Conservation (phyloP, 2,329 filamentous ascomycete genomes). For the Aurifilum marmelostoma region DNA sequence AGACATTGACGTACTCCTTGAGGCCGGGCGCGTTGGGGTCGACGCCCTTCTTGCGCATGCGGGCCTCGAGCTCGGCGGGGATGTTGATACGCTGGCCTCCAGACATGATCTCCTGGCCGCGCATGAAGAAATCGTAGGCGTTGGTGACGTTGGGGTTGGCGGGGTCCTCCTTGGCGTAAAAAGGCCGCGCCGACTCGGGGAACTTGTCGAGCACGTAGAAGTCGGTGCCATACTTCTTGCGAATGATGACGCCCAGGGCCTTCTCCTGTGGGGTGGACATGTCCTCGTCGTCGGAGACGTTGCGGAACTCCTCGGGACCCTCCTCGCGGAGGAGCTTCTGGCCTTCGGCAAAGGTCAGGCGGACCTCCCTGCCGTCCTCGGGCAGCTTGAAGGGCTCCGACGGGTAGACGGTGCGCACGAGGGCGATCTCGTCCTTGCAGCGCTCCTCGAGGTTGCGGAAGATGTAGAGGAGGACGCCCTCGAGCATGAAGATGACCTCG, state of each 20-base stretch:
- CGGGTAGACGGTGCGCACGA: slow-evolving; percentile 74
- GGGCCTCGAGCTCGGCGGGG: slow-evolving; percentile 72
- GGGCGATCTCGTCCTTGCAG: slow-evolving; percentile 72
- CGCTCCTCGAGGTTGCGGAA: slow-evolving; percentile 72
- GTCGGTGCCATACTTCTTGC: slow-evolving; percentile 88
- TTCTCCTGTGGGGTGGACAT: slow-evolving; percentile 83
- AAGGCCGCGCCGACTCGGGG: slow-evolving; percentile 83
- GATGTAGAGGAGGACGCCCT: slow-evolving; percentile 76
- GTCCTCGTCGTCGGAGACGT: slow-evolving; percentile 77
- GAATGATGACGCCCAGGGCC: slow-evolving; percentile 83
- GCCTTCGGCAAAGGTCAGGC: slow-evolving; percentile 77
- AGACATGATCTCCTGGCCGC: slow-evolving; percentile 89
- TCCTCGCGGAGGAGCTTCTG: slow-evolving; percentile 78
- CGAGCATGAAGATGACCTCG: slow-evolving; percentile 73
- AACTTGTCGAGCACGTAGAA: slow-evolving; percentile 98
- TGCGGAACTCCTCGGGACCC: slow-evolving; percentile 66
- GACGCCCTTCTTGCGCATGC: slow-evolving; percentile 78
- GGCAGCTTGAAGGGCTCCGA: slow-evolving; percentile 78
- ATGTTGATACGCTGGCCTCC: slow-evolving; percentile 92
- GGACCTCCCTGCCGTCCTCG: slow-evolving; percentile 72
- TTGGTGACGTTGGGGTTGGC: slow-evolving; percentile 68
- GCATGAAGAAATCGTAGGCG: slow-evolving; percentile 82
- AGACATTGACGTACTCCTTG: slow-evolving; percentile 87
- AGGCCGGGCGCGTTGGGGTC: slow-evolving; percentile 76
- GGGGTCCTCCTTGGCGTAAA: slow-evolving; percentile 85